Percentiles rank a stretch among this genome's conserved stretches.
Evolutionary conservation across 1,284 basidiomycete species (phyloP).

Genomic region (Cutaneotrichosporon cyanovorans): DNA sequence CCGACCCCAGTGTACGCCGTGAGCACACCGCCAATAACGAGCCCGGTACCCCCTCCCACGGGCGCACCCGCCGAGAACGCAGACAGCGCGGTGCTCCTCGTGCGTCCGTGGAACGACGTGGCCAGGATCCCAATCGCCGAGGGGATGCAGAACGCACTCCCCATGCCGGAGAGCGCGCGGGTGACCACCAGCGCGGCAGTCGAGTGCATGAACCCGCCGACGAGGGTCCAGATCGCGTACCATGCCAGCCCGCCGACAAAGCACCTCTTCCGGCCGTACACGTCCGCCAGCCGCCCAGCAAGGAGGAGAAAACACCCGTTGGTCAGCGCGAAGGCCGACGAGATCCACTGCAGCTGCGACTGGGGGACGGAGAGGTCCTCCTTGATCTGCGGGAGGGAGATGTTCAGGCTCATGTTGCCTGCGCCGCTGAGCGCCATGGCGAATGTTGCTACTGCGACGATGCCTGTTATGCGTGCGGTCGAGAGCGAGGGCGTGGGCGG

Average conservation of each 20-base stretch:
- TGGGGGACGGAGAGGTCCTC: conserved; percentile 48
- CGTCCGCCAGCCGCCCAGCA: conserved; percentile 62
- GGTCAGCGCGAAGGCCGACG: conserved; percentile 50
- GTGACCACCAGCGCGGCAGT: conserved; percentile 31
- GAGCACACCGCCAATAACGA: conserved; percentile 61
- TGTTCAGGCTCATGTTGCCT: conserved; percentile 39
- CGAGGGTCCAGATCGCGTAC: conserved; percentile 32
- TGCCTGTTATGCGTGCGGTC: conserved; percentile 9
- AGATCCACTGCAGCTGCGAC: conserved; percentile 57
- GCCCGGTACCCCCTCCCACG: conserved; percentile 63
- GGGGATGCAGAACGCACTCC: conserved; percentile 25
- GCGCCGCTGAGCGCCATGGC: conserved; percentile 16
- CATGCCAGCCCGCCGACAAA: conserved; percentile 54
- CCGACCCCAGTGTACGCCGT: conserved; percentile 54
- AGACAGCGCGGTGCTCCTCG: conserved; percentile 65
- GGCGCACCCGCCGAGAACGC: conserved; percentile 69
- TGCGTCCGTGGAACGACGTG: conserved; percentile 58
- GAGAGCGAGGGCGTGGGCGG: neutral
- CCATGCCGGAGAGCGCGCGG: conserved; percentile 33
- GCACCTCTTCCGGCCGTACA: conserved; percentile 59
- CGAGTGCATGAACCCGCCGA: conserved; percentile 39
- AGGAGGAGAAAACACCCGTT: conserved; percentile 66
- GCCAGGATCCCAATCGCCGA: conserved; percentile 63
- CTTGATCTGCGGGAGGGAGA: conserved; percentile 60
- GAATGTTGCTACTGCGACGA: conserved; percentile 7